Percentiles rank a stretch among this genome's conserved stretches.
Conservation (phyloP, 1,139 yeast genomes). For the Oligophagozyma castellii region DNA sequence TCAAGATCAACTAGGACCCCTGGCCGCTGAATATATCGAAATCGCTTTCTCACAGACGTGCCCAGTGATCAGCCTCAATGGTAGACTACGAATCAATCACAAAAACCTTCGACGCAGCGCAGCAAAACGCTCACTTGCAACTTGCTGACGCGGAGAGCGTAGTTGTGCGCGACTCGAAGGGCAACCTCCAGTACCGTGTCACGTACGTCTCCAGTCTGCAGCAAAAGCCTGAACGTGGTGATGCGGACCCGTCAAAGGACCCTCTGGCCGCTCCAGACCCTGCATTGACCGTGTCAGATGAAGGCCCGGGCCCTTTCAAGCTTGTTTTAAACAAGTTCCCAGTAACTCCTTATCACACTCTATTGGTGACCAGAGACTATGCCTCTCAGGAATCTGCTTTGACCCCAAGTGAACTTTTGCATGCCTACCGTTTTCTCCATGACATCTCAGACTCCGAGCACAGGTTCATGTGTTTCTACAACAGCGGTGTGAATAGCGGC, state of each 20-base stretch:
- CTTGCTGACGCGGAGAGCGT: conserved; percentile 25
- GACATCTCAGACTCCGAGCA: conserved; percentile 23
- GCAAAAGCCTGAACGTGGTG: conserved; percentile 39
- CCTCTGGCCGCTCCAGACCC: conserved; percentile 81
- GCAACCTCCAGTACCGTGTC: conserved; percentile 28
- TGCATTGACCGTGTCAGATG: conserved; percentile 46
- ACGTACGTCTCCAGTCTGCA: conserved; percentile 38
- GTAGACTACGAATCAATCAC: conserved; percentile 17
- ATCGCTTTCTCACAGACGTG: too few relatives aligned
- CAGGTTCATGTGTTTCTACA: conserved; percentile 66
- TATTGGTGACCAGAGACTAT: conserved; percentile 63
- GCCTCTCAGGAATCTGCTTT: conserved; percentile 61
- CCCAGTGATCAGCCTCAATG: too few relatives aligned
- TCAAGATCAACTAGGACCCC: too few relatives aligned
- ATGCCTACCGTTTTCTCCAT: conserved; percentile 40
- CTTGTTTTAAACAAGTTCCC: conserved; percentile 79
- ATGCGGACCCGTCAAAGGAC: conserved; percentile 16
- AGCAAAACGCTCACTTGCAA: conserved; percentile 23
- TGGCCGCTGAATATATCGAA: too few relatives aligned
- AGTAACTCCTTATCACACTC: conserved; percentile 61
- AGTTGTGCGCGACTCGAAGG: conserved; percentile 16
- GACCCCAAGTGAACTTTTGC: conserved; percentile 49
- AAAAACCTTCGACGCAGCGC: conserved; percentile 26
- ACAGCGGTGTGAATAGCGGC: conserved; percentile 78
- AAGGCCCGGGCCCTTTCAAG: conserved; percentile 39